Conservation (phyloP, 2,329 filamentous ascomycete genomes). For the Neopestalotiopsis rosae region DNA sequence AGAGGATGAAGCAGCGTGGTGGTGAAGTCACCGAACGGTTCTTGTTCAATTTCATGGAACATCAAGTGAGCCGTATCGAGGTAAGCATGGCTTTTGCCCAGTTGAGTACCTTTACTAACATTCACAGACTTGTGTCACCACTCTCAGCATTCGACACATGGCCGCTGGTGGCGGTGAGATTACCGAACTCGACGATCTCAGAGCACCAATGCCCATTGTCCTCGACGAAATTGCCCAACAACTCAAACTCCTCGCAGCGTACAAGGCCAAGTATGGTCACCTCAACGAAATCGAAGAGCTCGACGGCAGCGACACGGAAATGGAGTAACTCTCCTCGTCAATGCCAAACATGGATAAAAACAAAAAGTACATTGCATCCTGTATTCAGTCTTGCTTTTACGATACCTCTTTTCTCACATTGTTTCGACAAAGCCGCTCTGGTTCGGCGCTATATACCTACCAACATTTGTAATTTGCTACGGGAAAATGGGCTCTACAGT, state of each 20-base stretch:
- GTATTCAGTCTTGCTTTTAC: conserved; percentile 10
- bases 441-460: conserved; percentile 18
- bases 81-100: conserved; percentile 53
- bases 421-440: conserved; percentile 17
- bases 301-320: conserved; percentile 42
- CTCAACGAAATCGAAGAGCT: conserved; percentile 39
- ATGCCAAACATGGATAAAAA: neutral
- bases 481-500: conserved; percentile 3
- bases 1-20: conserved; percentile 68
- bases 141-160: conserved; percentile 79
- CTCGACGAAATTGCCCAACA: conserved; percentile 66
- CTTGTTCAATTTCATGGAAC: conserved; percentile 87
- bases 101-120: conserved; percentile 29
- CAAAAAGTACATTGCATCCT: neutral
- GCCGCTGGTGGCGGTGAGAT: conserved; percentile 70
- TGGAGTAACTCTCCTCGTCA: conserved; percentile 29
- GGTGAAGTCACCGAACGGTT: conserved; percentile 90
- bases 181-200: conserved; percentile 71
- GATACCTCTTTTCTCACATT: conserved; percentile 15
- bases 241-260: conserved; percentile 66
- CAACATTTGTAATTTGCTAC: conserved; percentile 21
- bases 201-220: conserved; percentile 78
- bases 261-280: conserved; percentile 59
- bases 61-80: conserved; percentile 95
- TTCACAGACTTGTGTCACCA: conserved; percentile 77